Percentiles rank a stretch among this genome's conserved stretches.
Evolutionary conservation across 768 basidiomycete species (phyloP).

Genomic region (Amanita exitialis): DNA sequence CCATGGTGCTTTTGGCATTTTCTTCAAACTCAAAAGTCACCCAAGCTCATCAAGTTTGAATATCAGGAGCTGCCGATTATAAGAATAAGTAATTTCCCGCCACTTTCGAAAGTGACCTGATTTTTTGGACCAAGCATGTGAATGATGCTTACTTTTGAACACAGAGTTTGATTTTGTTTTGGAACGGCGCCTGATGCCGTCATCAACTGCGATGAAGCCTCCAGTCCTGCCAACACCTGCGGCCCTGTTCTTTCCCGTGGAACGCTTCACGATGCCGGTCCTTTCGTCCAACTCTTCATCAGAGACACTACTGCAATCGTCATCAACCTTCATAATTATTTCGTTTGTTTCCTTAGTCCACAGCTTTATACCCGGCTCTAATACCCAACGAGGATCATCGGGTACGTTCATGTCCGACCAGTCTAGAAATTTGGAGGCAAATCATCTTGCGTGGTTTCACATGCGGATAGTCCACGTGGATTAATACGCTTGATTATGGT

Average conservation of each 20-base stretch:
- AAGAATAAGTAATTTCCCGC: background rate
- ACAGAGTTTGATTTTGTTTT: background rate
- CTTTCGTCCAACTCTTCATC: slow-evolving; percentile 36
- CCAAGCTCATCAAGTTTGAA: slow-evolving; percentile 10
- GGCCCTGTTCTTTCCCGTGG: slow-evolving; percentile 39
- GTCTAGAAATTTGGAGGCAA: slow-evolving; percentile 85
- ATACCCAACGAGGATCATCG: slow-evolving; percentile 63
- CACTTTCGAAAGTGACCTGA: background rate
- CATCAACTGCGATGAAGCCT: slow-evolving; percentile 84
- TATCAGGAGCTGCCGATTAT: slow-evolving; percentile 6
- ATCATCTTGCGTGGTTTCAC: slow-evolving; percentile 56
- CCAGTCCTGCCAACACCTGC: slow-evolving; percentile 95
- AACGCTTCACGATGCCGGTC: slow-evolving; percentile 47
- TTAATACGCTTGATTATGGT: slow-evolving; percentile 49
- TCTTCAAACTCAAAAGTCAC: slow-evolving; percentile 10
- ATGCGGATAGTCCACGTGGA: slow-evolving; percentile 49
- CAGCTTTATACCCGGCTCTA: slow-evolving; percentile 51
- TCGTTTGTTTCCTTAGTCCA: slow-evolving; percentile 15
- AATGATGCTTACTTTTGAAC: background rate
- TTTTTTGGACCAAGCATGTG: background rate
- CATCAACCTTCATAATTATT: slow-evolving; percentile 1
- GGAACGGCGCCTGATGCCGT: slow-evolving; percentile 39
- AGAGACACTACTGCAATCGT: slow-evolving; percentile 10
- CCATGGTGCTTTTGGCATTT: slow-evolving; percentile 10
- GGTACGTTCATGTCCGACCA: slow-evolving; percentile 99